Evolutionary conservation across 2,329 filamentous ascomycete species (phyloP).

Genomic region (Fusarium sulawesiense): DNA sequence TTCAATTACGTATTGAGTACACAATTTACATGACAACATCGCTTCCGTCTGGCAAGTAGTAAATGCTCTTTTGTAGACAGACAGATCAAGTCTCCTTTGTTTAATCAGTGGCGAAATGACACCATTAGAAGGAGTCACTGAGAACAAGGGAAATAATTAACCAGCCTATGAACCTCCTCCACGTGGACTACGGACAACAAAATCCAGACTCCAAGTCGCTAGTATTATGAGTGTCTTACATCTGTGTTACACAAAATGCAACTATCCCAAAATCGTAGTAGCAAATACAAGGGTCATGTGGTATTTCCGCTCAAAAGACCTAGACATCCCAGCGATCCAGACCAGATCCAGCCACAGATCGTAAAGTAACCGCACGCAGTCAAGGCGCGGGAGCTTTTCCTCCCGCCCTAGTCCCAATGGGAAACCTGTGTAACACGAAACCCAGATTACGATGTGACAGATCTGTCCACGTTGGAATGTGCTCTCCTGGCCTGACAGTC

Average conservation of each 20-base stretch:
- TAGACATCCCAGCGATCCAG: neutral
- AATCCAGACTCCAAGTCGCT: neutral
- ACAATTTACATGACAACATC: too few relatives aligned
- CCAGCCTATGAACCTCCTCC: accelerated
- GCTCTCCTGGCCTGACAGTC: too few relatives aligned
- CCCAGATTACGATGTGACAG: neutral
- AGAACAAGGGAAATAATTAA: too few relatives aligned
- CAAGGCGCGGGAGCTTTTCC: neutral
- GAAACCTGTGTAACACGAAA: constrained; percentile 8
- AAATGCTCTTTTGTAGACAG: too few relatives aligned
- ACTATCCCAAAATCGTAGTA: neutral
- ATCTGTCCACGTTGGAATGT: neutral
- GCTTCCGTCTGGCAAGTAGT: neutral
- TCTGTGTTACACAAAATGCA: neutral
- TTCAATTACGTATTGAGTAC: neutral
- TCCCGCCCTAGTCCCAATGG: neutral
- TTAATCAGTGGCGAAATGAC: too few relatives aligned
- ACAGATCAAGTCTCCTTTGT: too few relatives aligned
- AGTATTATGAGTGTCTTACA: neutral
- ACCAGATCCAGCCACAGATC: neutral
- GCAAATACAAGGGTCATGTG: neutral
- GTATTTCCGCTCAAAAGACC: neutral
- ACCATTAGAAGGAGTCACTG: too few relatives aligned
- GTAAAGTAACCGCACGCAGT: constrained; percentile 9
- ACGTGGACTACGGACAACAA: neutral